phyloP scores from a whole-genome alignment of 352 stramenopile species.

The Phytophthora foliorum region DNA sequence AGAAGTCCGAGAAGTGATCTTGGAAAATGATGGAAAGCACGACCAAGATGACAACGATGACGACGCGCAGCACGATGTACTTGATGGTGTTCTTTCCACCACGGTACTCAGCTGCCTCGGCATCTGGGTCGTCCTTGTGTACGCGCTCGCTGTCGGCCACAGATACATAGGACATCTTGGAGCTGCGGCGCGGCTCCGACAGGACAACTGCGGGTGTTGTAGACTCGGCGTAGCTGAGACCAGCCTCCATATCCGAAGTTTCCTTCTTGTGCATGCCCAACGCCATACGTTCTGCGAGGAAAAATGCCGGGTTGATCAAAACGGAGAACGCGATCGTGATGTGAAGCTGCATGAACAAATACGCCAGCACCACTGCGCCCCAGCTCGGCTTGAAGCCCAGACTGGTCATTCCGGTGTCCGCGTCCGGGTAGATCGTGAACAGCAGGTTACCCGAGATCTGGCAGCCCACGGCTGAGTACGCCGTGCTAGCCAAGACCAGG shows the following conservation, averaged over 20 bases:
- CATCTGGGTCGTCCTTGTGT: constrained; percentile 30
- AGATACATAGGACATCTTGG: constrained; percentile 54
- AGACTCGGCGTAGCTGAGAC: constrained; percentile 27
- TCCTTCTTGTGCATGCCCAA: constrained; percentile 44
- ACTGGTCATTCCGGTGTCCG: constrained; percentile 33
- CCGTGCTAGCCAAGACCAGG: constrained; percentile 33
- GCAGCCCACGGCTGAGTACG: constrained; percentile 68
- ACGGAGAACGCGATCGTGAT: constrained; percentile 45
- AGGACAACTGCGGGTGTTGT: constrained; percentile 24
- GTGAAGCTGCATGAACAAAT: constrained; percentile 59
- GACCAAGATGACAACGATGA: constrained; percentile 50
- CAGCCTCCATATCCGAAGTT: constrained; percentile 16
- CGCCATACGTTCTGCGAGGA: constrained; percentile 31
- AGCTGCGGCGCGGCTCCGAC: constrained; percentile 35
- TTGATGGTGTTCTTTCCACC: constrained; percentile 40
- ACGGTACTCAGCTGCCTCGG: constrained; percentile 48
- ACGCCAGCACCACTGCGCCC: constrained; percentile 44
- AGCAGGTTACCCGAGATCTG: constrained; percentile 78
- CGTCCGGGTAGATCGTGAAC: constrained; percentile 69
- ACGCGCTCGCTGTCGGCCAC: constrained; percentile 43
- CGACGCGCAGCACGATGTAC: constrained; percentile 48
- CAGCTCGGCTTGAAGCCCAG: constrained; percentile 45
- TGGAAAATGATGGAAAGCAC: constrained; percentile 43
- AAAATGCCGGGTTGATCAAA: constrained; percentile 39
- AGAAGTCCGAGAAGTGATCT: constrained; percentile 49